These are phyloP conservation scores for Sisymbrium irio DNA, from an alignment of 345 rosid species.

Conservation along the genomic window DNA sequence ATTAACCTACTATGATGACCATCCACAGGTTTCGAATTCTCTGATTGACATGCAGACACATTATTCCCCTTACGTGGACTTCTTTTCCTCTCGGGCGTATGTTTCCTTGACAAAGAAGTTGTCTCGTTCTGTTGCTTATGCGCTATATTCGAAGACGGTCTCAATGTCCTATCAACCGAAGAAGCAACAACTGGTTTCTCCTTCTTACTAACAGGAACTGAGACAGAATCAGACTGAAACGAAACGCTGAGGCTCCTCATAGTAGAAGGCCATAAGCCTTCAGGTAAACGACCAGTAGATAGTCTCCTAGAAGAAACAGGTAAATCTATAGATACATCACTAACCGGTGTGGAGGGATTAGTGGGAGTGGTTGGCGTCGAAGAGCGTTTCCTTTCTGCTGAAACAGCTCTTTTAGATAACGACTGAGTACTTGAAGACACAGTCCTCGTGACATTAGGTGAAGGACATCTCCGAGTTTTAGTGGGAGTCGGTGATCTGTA, in stretches of 20 bases:
- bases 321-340: constrained; percentile 50
- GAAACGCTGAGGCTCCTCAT: constrained; percentile 96
- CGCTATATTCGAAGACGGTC: constrained; percentile 71
- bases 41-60: constrained; percentile 57
- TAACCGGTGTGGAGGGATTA: constrained; percentile 68
- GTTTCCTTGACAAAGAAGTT: constrained; percentile 48
- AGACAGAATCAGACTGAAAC: constrained; percentile 81
- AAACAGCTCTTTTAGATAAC: constrained; percentile 57
- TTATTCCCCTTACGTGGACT: constrained; percentile 77
- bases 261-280: constrained; percentile 96
- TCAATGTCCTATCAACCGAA: constrained; percentile 59
- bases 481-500: constrained; percentile 64
- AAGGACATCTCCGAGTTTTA: constrained; percentile 55
- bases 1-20: constrained; percentile 55
- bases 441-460: constrained; percentile 61
- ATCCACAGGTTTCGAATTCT: constrained; percentile 81
- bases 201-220: constrained; percentile 75
- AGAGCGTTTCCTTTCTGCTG: constrained; percentile 87
- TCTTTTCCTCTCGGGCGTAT: constrained; percentile 72
- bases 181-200: constrained; percentile 61
- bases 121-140: constrained; percentile 53
- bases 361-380: constrained; percentile 67
- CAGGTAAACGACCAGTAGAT: constrained; percentile 57
- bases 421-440: constrained; percentile 38
- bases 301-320: constrained; percentile 52